Base-by-base conservation (phyloP, 2,329 filamentous ascomycete species). In the Nigrograna mackinnonii region DNA sequence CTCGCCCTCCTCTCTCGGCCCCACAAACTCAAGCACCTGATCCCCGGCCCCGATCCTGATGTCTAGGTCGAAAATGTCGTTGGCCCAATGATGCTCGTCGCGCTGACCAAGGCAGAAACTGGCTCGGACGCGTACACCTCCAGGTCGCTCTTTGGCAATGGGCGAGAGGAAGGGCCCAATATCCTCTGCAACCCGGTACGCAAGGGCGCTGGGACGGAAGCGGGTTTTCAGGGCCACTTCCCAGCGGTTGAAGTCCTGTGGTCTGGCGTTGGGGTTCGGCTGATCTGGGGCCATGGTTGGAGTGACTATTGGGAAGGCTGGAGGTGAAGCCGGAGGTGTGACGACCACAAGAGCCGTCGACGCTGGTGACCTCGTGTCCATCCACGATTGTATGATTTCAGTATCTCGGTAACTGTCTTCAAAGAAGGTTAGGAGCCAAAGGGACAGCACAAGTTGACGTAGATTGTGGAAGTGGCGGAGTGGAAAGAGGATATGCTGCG, bases 51-150 rank as follows among this genome's bases (percentile, higher is more conserved):
- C 72, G 35, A 76, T 55, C n/a, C 55, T 39, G 2, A 76, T 53
- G 47, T 77, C 73, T 22, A 76, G 37, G 52, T 77, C 73, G 22
- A 75, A 76, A 5, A 75, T 71, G 14, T 72, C 73, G 32, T 55
- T 64, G 4, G 58, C 62, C 18, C 40, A 45, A 14, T 54, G 40
- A 13, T 43, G 30, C 3, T 62, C 54, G 0, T 52, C 62, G 11
- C 54, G 47, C 2, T 57, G 55, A 0, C 72, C 72, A 1, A 77
- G 46, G 41, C 71, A 74, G 32, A 77, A 75, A 38, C 71, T 73
- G 4, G 69, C 72, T 24, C 73, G 45, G 1, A 76, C 67, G n/a
- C 66, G 59, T 6, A 76, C 67, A 13, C 73, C 73, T 0, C 68
- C 68, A 3, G 55, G 47, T n/a, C 65, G 50, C 14, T 46, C 49